Conservation (phyloP, 306 rosid species). For the Lagenaria siceraria region DNA sequence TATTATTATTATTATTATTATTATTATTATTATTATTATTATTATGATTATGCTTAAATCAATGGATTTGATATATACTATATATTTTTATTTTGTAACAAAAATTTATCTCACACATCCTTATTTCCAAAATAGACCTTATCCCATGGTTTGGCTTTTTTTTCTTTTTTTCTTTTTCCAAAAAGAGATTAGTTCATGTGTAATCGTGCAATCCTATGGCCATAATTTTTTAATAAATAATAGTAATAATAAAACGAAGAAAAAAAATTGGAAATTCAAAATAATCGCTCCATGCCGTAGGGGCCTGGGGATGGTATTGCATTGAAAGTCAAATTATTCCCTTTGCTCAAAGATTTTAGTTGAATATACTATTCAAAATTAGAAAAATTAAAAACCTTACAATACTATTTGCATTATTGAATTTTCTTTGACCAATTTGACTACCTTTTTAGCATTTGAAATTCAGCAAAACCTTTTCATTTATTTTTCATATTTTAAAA, state of each 20-base stretch:
- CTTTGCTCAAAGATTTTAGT: not conserved
- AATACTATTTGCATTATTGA: not conserved
- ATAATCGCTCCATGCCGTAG: not conserved
- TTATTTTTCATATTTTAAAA: no score
- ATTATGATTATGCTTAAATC: no score
- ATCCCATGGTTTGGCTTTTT: not conserved
- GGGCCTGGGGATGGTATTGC: not conserved
- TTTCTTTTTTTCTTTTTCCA: no score
- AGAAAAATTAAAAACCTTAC: not conserved
- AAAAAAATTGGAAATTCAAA: not conserved
- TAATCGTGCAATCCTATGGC: not conserved
- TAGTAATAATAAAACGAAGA: not conserved
- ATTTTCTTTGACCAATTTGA: slow-evolving; percentile 1
- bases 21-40: no score
- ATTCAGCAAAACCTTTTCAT: not conserved
- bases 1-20: no score
- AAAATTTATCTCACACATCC: not conserved
- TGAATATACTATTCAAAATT: not conserved
- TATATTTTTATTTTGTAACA: not conserved
- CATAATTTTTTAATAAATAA: not conserved
- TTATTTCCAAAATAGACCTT: not conserved
- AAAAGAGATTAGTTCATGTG: not conserved
- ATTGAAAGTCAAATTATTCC: slow-evolving; percentile 1
- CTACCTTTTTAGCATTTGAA: not conserved
- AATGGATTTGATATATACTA: not conserved